These are phyloP conservation scores for Tausonia pullulans DNA, from an alignment of 1,284 basidiomycete species.

Conservation along the genomic window DNA sequence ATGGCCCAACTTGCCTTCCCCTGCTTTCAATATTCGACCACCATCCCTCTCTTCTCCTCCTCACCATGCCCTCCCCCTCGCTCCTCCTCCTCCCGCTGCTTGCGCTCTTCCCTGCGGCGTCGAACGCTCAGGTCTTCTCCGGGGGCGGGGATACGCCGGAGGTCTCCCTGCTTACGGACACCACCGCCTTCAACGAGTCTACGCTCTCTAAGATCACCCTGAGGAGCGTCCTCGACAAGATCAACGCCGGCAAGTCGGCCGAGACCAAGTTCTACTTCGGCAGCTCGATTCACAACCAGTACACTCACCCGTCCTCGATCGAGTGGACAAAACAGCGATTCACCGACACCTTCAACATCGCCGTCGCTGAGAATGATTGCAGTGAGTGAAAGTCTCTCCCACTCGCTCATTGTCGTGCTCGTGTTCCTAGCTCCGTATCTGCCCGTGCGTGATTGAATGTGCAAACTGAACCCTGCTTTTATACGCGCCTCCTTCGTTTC, in stretches of 20 bases:
- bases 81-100: too few species aligned
- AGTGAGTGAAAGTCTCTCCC: not conserved
- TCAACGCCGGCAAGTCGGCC: not conserved
- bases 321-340: conserved; percentile 6
- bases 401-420: too few species aligned
- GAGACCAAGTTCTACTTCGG: conserved; percentile 8
- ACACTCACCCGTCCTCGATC: not conserved
- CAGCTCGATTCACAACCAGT: not conserved
- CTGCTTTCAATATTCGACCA: too few species aligned
- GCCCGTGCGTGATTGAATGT: too few species aligned
- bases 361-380: conserved; percentile 13
- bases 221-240: not conserved
- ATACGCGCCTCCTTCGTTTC: too few species aligned
- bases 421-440: too few species aligned
- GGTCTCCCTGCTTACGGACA: conserved; percentile 13
- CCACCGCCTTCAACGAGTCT: not conserved
- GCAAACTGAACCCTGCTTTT: too few species aligned
- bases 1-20: too few species aligned
- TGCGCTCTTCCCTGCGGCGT: too few species aligned
- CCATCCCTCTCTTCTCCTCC: too few species aligned
- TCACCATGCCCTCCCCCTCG: too few species aligned
- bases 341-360: not conserved
- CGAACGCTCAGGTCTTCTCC: too few species aligned
- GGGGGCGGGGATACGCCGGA: not conserved
- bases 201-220: conserved; percentile 2